Evolutionary conservation across 2,329 filamentous ascomycete genomes (phyloP).

Genomic region (Colletotrichum shisoi): DNA sequence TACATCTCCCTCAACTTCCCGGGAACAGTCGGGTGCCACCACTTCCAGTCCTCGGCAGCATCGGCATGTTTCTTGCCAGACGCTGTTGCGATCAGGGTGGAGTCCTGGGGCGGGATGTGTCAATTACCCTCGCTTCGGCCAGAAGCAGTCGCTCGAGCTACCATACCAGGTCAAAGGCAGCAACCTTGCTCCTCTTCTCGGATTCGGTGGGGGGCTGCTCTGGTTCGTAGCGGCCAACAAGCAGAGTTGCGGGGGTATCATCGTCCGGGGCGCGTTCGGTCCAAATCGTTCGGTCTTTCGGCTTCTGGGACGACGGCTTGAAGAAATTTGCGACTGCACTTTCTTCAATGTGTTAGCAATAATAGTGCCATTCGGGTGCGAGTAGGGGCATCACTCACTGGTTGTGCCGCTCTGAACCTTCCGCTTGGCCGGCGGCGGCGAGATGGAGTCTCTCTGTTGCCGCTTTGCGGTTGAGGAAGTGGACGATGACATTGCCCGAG

Average conservation of each 20-base stretch:
- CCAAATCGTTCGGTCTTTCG: conserved; percentile 79
- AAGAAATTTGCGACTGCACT: conserved; percentile 84
- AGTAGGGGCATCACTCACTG: conserved; percentile 49
- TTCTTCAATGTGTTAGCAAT: conserved; percentile 53
- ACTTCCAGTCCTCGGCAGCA: conserved; percentile 85
- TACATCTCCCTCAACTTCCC: conserved; percentile 71
- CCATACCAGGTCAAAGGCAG: conserved; percentile 72
- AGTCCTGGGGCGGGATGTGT: conserved; percentile 66
- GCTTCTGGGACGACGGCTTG: conserved; percentile 83
- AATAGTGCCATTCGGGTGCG: neutral
- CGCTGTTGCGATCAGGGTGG: conserved; percentile 80
- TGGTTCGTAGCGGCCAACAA: conserved; percentile 76
- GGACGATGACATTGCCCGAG: conserved; percentile 25
- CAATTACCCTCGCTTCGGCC: conserved; percentile 4
- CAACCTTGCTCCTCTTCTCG: conserved; percentile 65
- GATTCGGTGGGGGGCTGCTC: conserved; percentile 47
- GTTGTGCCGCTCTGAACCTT: conserved; percentile 62
- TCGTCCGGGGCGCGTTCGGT: conserved; percentile 65
- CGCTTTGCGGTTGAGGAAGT: conserved; percentile 45
- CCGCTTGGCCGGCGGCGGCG: conserved; percentile 63
- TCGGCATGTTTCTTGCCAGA: conserved; percentile 82
- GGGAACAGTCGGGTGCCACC: conserved; percentile 83
- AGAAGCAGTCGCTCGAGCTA: neutral
- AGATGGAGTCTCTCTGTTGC: conserved; percentile 55
- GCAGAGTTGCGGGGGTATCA: conserved; percentile 64